These are phyloP conservation scores for Medicago arabica DNA, from an alignment of 306 rosid genomes.

Conservation along the genomic window DNA sequence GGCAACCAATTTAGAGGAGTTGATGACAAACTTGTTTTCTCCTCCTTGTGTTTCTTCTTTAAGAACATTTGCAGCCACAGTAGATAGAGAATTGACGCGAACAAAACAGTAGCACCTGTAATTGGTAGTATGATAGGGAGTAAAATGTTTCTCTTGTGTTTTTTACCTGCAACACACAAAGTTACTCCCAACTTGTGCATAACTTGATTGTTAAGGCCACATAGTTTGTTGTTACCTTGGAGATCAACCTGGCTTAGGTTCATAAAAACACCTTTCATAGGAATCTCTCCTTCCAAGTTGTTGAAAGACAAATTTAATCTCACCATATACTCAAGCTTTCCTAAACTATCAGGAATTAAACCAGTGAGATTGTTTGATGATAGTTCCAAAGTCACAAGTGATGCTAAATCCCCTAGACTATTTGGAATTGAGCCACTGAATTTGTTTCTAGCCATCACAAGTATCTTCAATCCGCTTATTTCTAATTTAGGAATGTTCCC, in stretches of 20 bases:
- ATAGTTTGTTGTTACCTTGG: slow-evolving; percentile 46
- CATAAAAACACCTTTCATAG: slow-evolving; percentile 43
- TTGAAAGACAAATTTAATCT: slow-evolving; percentile 53
- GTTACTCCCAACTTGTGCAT: slow-evolving; percentile 36
- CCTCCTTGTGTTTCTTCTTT: slow-evolving; percentile 34
- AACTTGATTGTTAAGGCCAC: slow-evolving; percentile 41
- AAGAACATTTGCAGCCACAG: slow-evolving; percentile 1
- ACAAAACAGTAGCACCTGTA: slow-evolving; percentile 33
- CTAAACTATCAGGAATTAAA: slow-evolving; percentile 44
- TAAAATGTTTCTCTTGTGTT: slow-evolving; percentile 29
- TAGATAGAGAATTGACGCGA: slow-evolving; percentile 26
- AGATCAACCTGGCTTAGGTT: slow-evolving; percentile 44
- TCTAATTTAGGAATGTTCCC: slow-evolving; percentile 41
- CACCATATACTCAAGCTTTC: slow-evolving; percentile 32
- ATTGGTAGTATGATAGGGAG: slow-evolving; percentile 39
- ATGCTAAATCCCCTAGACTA: slow-evolving; percentile 36
- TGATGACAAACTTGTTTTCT: slow-evolving; percentile 1
- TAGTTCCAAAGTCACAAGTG: slow-evolving; percentile 46
- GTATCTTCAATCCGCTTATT: background rate
- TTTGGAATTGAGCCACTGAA: slow-evolving; percentile 48
- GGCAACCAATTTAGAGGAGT: slow-evolving; percentile 31
- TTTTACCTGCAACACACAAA: slow-evolving; percentile 23
- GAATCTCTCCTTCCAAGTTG: slow-evolving; percentile 52
- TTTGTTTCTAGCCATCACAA: slow-evolving; percentile 46
- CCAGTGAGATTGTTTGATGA: slow-evolving; percentile 56